Conservation (phyloP, 1,139 yeast species). For the Spencermartinsiella ligniputridi region DNA sequence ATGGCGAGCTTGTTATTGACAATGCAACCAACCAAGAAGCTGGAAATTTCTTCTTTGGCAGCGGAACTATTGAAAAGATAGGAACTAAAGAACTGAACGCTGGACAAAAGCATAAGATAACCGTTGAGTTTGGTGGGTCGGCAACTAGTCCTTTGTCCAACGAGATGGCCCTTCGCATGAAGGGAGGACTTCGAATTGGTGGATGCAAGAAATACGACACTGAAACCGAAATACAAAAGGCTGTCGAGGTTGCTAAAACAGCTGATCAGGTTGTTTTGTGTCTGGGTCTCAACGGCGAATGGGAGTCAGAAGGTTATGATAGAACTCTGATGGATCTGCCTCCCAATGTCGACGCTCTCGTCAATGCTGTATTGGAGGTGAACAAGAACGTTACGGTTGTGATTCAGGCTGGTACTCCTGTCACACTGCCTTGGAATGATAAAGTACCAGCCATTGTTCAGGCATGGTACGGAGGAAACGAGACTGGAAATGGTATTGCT, state of each 20-base stretch:
- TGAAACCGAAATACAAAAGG: conserved; percentile 36
- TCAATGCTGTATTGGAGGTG: conserved; percentile 43
- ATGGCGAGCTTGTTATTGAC: conserved; percentile 51
- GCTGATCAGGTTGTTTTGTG: conserved; percentile 47
- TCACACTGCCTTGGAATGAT: conserved; percentile 53
- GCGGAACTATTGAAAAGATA: conserved; percentile 48
- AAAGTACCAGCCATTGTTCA: conserved; percentile 48
- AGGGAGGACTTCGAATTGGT: conserved; percentile 29
- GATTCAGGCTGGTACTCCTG: conserved; percentile 63
- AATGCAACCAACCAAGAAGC: conserved; percentile 50
- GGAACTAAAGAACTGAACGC: conserved; percentile 38
- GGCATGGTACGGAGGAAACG: conserved; percentile 48
- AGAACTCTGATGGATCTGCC: conserved; percentile 45
- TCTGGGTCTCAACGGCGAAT: conserved; percentile 45
- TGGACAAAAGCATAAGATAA: conserved; percentile 43
- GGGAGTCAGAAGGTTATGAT: conserved; percentile 53
- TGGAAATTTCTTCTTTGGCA: conserved; percentile 49
- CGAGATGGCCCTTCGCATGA: conserved; percentile 38
- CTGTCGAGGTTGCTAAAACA: conserved; percentile 41
- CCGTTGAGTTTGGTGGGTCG: conserved; percentile 50
- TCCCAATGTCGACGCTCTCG: conserved; percentile 45
- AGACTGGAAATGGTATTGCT: conserved; percentile 50
- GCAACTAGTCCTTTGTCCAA: conserved; percentile 37
- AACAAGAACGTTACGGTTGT: conserved; percentile 52
- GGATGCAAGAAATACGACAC: conserved; percentile 10